These are phyloP conservation scores for Canariomyces notabilis DNA, from an alignment of 2,329 filamentous ascomycete genomes.

Conservation along the genomic window DNA sequence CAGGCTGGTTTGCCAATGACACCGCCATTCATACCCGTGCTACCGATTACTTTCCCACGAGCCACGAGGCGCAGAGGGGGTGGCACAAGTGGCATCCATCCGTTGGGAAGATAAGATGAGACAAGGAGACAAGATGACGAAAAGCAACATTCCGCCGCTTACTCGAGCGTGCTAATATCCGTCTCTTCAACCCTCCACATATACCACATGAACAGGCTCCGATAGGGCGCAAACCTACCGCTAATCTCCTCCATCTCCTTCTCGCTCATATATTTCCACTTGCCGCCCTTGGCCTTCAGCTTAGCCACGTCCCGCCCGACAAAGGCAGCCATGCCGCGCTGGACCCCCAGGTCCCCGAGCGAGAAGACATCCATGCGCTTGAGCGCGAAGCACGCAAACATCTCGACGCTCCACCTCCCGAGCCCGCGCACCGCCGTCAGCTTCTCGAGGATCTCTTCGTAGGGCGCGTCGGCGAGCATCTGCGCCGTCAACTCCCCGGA, in stretches of 20 bases:
- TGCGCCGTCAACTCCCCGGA: constrained; percentile 68
- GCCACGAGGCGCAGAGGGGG: not conserved
- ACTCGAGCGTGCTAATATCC: constrained; percentile 60
- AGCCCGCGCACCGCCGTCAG: constrained; percentile 82
- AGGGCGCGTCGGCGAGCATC: constrained; percentile 71
- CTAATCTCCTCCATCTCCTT: constrained; percentile 83
- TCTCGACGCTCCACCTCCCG: constrained; percentile 89
- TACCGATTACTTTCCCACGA: not conserved
- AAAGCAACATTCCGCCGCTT: constrained; percentile 17
- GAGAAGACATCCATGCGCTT: constrained; percentile 94
- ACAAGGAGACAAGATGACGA: not conserved
- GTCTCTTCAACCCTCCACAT: constrained; percentile 88
- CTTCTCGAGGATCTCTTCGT: constrained; percentile 79
- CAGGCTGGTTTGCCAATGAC: not conserved
- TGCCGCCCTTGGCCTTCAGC: constrained; percentile 66
- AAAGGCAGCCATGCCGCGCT: constrained; percentile 89
- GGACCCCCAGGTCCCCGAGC: constrained; percentile 86
- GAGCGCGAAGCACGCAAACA: constrained; percentile 95
- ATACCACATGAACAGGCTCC: constrained; percentile 96
- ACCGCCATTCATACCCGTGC: not conserved
- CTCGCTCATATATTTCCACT: constrained; percentile 98
- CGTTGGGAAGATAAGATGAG: not conserved
- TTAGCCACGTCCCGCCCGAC: constrained; percentile 77
- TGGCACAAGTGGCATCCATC: not conserved
- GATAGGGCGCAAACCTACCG: constrained; percentile 77